These are phyloP conservation scores for Ailanthus altissimus DNA, from an alignment of 345 rosid species.

Conservation along the genomic window DNA sequence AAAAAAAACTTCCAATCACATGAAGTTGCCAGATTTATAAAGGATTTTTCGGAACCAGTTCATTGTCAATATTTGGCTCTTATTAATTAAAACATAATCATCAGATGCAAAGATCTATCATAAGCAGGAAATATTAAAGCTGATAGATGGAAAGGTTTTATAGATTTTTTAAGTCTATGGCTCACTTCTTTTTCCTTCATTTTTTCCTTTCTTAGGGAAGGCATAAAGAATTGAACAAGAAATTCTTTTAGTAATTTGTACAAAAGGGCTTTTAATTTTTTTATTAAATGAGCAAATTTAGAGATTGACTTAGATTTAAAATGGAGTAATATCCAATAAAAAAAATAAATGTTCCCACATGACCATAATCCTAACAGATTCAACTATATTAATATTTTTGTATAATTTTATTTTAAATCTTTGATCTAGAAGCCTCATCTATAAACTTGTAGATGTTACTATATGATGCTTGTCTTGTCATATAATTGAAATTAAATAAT, in stretches of 20 bases:
- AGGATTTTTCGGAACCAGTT: neutral
- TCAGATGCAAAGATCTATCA: neutral
- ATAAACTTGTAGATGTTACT: neutral
- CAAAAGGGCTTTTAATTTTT: neutral
- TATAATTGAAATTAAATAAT: neutral
- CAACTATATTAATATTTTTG: neutral
- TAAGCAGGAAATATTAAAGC: neutral
- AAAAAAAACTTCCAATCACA: neutral
- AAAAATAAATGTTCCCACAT: neutral
- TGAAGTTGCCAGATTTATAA: neutral
- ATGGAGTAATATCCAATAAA: neutral
- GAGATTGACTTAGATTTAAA: neutral
- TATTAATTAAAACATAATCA: neutral
- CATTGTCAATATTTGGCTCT: neutral
- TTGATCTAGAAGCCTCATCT: neutral
- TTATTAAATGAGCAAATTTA: neutral
- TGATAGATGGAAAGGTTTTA: neutral
- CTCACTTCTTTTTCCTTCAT: neutral
- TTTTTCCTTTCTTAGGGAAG: neutral
- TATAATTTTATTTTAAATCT: neutral
- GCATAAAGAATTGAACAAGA: neutral
- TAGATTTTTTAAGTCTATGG: neutral
- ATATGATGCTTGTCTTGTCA: neutral
- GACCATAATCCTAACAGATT: neutral
- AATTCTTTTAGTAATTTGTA: neutral